phyloP scores from a whole-genome alignment of 139 green algal genomes.

The Monoraphidium neglectum region DNA sequence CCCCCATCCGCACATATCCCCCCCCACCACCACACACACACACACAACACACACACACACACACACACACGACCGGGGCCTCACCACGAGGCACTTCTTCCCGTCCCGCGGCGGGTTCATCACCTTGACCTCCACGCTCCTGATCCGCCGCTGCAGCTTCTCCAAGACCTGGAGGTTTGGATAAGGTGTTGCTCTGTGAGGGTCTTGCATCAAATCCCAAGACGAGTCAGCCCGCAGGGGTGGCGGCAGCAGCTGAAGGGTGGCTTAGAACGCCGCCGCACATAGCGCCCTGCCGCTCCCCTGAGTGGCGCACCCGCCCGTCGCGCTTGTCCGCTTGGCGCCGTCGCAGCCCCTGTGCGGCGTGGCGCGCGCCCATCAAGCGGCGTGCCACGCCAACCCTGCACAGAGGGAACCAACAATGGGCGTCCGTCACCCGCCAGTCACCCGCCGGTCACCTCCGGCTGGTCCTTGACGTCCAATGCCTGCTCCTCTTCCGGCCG shows the following conservation, averaged over 20 bases:
- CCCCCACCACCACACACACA: too few species aligned
- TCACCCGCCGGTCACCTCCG: too few species aligned
- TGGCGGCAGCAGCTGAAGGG: constrained; percentile 27
- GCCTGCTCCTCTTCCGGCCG: constrained; percentile 41
- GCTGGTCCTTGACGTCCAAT: constrained; percentile 49
- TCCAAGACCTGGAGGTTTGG: constrained; percentile 47
- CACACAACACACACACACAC: background rate
- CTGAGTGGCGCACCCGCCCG: background rate
- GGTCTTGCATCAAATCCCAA: too few species aligned
- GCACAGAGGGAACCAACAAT: too few species aligned
- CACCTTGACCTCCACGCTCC: constrained; percentile 66
- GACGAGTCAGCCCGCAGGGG: constrained; percentile 24
- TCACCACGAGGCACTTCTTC: constrained; percentile 86
- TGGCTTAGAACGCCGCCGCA: background rate
- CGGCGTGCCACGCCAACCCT: too few species aligned
- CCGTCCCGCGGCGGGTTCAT: constrained; percentile 77
- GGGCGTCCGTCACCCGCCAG: too few species aligned
- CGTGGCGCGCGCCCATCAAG: too few species aligned
- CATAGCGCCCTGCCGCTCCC: too few species aligned
- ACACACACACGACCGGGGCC: background rate
- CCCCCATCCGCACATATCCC: too few species aligned
- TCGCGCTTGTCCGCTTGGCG: too few species aligned
- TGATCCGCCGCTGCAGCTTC: constrained; percentile 67
- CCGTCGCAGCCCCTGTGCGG: too few species aligned
- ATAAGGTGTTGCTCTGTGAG: constrained; percentile 3